Evolutionary conservation across 2,329 filamentous ascomycete genomes (phyloP).

Genomic region (Coniochaeta sp.): DNA sequence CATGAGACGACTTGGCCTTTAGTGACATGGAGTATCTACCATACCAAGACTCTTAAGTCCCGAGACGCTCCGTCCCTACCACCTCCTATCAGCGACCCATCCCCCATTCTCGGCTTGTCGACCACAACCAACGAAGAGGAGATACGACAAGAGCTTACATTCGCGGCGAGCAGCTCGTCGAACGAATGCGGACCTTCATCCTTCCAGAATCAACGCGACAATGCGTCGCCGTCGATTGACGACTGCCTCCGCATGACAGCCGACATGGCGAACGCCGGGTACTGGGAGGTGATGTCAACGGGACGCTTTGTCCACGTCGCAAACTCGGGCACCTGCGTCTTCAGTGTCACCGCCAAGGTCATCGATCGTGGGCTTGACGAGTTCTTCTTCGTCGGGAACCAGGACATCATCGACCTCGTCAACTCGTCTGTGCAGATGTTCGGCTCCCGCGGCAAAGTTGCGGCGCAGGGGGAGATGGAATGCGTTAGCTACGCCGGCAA

Average conservation of each 20-base stretch:
- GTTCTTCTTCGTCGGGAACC: conserved; percentile 4
- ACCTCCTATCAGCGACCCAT: too few relatives aligned
- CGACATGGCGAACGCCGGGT: not conserved
- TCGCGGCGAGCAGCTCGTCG: too few relatives aligned
- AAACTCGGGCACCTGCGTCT: not conserved
- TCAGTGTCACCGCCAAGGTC: too few relatives aligned
- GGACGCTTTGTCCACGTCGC: not conserved
- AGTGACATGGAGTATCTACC: conserved; percentile 15
- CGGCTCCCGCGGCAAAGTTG: conserved; percentile 21
- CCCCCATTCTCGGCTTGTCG: too few relatives aligned
- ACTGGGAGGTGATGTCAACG: not conserved
- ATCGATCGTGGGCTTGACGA: too few relatives aligned
- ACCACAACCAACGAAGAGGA: too few relatives aligned
- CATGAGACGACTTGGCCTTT: conserved; percentile 17
- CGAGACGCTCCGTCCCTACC: too few relatives aligned
- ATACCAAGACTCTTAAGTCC: not conserved
- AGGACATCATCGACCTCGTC: conserved; percentile 28
- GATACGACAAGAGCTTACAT: too few relatives aligned
- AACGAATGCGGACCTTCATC: not conserved
- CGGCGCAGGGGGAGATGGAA: conserved; percentile 23
- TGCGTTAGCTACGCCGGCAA: too few relatives aligned
- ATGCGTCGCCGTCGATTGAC: not conserved
- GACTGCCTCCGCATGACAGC: not conserved
- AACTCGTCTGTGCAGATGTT: conserved; percentile 20
- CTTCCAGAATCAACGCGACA: not conserved